Evolutionary conservation across 2,329 filamentous ascomycete species (phyloP).

Genomic region (Apiospora hydei): DNA sequence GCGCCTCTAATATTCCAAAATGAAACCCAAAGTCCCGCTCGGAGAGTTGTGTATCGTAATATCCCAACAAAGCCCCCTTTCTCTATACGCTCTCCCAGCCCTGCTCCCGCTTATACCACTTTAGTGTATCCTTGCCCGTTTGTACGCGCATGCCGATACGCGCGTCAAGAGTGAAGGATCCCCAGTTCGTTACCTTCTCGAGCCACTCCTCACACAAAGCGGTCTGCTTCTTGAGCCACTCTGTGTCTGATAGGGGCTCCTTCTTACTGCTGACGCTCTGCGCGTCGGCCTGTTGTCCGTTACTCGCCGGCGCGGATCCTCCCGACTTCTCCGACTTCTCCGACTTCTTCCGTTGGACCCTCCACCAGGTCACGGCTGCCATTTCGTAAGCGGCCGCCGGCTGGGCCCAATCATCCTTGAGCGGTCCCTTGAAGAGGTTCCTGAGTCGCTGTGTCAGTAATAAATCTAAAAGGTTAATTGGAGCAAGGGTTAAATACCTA

Average conservation of each 20-base stretch:
- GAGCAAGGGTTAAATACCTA: slow-evolving; percentile 48
- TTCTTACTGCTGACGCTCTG: slow-evolving; percentile 26
- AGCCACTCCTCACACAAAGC: slow-evolving; percentile 70
- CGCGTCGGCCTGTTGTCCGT: neutral
- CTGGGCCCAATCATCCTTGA: slow-evolving; percentile 73
- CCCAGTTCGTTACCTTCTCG: slow-evolving; percentile 73
- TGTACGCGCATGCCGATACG: slow-evolving; percentile 77
- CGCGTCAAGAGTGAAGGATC: slow-evolving; percentile 75
- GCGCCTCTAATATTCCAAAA: neutral
- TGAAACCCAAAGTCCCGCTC: neutral
- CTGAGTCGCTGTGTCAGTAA: slow-evolving; percentile 44
- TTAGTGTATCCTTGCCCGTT: slow-evolving; percentile 71
- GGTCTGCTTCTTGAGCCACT: slow-evolving; percentile 56
- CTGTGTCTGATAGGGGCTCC: slow-evolving; percentile 41
- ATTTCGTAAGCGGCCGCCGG: slow-evolving; percentile 88
- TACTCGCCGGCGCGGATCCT: neutral
- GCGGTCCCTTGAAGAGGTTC: slow-evolving; percentile 61
- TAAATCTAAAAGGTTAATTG: neutral
- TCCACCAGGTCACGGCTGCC: slow-evolving; percentile 76
- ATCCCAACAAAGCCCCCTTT: neutral
- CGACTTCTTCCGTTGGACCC: slow-evolving; percentile 60
- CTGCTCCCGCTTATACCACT: slow-evolving; percentile 51
- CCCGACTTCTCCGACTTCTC: neutral
- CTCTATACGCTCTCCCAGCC: slow-evolving; percentile 30
- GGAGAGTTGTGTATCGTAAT: neutral